Conservation (phyloP, 441 rosid species). For the Gossypium trilobum region DNA sequence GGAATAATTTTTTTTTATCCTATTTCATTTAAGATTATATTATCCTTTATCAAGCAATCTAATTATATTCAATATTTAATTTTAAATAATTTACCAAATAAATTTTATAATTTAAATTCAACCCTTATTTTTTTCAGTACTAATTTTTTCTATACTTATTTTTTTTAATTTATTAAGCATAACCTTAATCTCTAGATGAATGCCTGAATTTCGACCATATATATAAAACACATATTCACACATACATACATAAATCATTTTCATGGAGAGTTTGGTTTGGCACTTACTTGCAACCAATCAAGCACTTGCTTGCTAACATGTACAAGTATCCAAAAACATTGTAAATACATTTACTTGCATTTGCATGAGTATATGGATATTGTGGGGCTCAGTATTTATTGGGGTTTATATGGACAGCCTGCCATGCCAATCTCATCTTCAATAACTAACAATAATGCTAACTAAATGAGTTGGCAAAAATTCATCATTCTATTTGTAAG, state of each 20-base stretch:
- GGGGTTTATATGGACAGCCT: background rate
- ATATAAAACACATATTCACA: too few relatives aligned
- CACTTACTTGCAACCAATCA: slow-evolving; percentile 32
- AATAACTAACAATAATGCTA: background rate
- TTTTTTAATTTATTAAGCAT: too few relatives aligned
- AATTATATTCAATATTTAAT: too few relatives aligned
- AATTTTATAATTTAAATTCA: too few relatives aligned
- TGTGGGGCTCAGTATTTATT: slow-evolving; percentile 18
- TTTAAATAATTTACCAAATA: too few relatives aligned
- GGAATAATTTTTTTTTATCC: too few relatives aligned
- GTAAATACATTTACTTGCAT: slow-evolving; percentile 16
- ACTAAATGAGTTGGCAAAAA: background rate
- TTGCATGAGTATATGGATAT: slow-evolving; percentile 16
- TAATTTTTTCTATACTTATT: too few relatives aligned
- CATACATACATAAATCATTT: background rate
- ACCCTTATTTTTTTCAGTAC: too few relatives aligned
- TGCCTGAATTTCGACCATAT: too few relatives aligned
- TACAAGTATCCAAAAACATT: background rate
- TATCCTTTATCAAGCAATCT: too few relatives aligned
- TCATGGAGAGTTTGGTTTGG: slow-evolving; percentile 11
- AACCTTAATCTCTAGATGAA: too few relatives aligned
- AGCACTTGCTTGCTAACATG: slow-evolving; percentile 8
- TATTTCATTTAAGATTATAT: too few relatives aligned
- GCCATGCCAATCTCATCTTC: background rate
- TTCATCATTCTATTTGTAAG: background rate